Base-by-base conservation (phyloP, 2,329 filamentous ascomycete genomes). In the Sporothrix curviconia region DNA sequence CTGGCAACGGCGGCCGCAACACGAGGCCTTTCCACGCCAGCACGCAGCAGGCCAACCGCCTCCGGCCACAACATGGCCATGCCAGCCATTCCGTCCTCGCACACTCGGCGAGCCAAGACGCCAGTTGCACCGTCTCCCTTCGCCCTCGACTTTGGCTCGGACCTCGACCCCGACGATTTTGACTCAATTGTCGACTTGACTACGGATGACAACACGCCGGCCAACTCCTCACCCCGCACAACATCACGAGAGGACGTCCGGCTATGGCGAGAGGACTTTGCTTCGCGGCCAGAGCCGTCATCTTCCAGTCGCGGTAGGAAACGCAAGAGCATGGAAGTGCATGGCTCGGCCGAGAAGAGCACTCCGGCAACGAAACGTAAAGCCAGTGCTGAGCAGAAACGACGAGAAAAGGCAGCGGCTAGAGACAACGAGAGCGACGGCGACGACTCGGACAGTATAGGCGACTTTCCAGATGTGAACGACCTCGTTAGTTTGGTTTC, bases 381-480 rank as follows among this genome's bases (percentile, higher is more conserved):
- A 37, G 32, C 19, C 40, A 11, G 72, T 64, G 59, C 72, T 68
- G 58, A 61, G 60, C 5, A 34, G 17, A 30, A 39, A n/a, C 17
- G 42, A 22, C 15, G 22, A 3, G 4, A 8, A 17, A 15, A 6
- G 40, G 61, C 65, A 8, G 14, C 24, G 50, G n/a, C n/a, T n/a
- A n/a, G n/a, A n/a, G 30, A 59, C 51, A 34, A 61, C 36, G 44
- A 14, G 17, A 22, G 50, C 36, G 56, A 57, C 8, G 64, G 67
- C 25, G 67, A 71, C 12, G 66, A 67, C 14, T 68, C 66, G 15
- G 68, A 72, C 4, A 39, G 39, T 30, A 67, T 75, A 14, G 75
- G 76, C 34, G 74, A 78, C 17, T 83, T 81, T 46, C 79, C 78
- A 0, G 80, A 84, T 60, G 76, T 84, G 7, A 75, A 78, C 60